These are phyloP conservation scores for Alternaria triticimaculans DNA, from an alignment of 2,329 filamentous ascomycete species.

Conservation along the genomic window DNA sequence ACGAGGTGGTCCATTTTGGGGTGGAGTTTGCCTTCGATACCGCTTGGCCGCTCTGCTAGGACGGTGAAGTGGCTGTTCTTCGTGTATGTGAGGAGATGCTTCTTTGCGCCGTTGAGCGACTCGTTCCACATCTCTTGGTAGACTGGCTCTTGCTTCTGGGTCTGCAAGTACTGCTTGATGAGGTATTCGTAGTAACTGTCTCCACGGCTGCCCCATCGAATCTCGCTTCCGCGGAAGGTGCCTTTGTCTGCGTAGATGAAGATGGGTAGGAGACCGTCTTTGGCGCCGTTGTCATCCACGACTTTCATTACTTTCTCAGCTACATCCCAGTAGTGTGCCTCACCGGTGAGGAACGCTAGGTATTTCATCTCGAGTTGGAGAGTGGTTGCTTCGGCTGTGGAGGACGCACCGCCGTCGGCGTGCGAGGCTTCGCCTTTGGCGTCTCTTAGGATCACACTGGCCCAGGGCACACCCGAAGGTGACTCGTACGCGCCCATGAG, in stretches of 20 bases:
- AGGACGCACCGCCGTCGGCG: conserved; percentile 84
- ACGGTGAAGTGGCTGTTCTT: conserved; percentile 82
- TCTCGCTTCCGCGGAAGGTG: conserved; percentile 80
- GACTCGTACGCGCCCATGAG: conserved; percentile 88
- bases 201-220: conserved; percentile 89
- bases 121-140: conserved; percentile 96
- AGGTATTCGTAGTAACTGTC: conserved; percentile 99
- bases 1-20: conserved; percentile 99
- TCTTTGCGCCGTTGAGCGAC: conserved; percentile 81
- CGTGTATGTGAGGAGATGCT: conserved; percentile 90
- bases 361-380: conserved; percentile 98
- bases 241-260: conserved; percentile 83
- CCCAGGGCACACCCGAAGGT: conserved; percentile 82
- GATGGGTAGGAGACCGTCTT: conserved; percentile 89
- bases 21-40: conserved; percentile 69
- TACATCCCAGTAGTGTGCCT: conserved; percentile 89
- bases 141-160: conserved; percentile 80
- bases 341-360: conserved; percentile 90
- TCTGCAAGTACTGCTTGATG: conserved; percentile 98
- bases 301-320: conserved; percentile 92
- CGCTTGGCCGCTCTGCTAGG: conserved; percentile 81
- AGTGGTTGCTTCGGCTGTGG: conserved; percentile 90
- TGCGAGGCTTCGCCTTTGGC: conserved; percentile 80
- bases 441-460: conserved; percentile 86
- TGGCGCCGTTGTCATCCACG: conserved; percentile 78